Evolutionary conservation across 495 filamentous ascomycete genomes (phyloP).

Genomic region (Trichoderma orchidacearum): DNA sequence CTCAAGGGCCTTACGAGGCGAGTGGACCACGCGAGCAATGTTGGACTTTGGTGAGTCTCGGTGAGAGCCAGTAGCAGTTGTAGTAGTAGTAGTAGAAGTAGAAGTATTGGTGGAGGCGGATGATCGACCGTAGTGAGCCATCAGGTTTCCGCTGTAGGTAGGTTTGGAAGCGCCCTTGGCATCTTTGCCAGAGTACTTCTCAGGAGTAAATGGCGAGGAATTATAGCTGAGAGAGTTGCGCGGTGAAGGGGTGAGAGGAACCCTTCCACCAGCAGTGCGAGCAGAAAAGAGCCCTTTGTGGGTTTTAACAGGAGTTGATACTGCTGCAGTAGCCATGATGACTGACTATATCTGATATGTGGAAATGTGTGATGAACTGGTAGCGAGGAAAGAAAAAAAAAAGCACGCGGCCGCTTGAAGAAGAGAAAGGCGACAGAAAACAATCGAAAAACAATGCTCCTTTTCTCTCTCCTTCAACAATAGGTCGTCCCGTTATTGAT

Average conservation of each 20-base stretch:
- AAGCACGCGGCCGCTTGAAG: neutral
- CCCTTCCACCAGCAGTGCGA: slow-evolving; percentile 84
- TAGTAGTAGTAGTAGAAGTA: neutral
- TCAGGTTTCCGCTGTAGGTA: slow-evolving; percentile 57
- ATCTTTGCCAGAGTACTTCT: slow-evolving; percentile 41
- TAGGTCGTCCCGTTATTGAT: neutral
- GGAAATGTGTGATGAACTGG: slow-evolving; percentile 11
- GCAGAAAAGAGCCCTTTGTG: slow-evolving; percentile 85
- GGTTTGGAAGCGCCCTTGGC: slow-evolving; percentile 44
- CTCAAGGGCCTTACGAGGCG: slow-evolving; percentile 68
- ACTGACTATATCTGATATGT: slow-evolving; percentile 8
- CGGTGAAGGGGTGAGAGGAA: slow-evolving; percentile 89
- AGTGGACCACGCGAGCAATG: slow-evolving; percentile 58
- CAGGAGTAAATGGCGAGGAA: slow-evolving; percentile 70
- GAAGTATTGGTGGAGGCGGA: slow-evolving; percentile 2
- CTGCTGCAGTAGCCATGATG: slow-evolving; percentile 75
- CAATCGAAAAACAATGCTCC: too few species aligned
- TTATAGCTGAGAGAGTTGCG: slow-evolving; percentile 41
- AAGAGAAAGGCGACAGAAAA: too few species aligned
- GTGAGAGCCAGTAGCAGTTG: slow-evolving; percentile 13
- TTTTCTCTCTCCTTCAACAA: too few species aligned
- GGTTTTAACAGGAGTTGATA: slow-evolving; percentile 83
- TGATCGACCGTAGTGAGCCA: slow-evolving; percentile 56
- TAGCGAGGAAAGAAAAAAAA: too few species aligned
- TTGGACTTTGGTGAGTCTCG: slow-evolving; percentile 87